Conservation (phyloP, 1,284 basidiomycete species). For the Moesziomyces globuligerus region DNA sequence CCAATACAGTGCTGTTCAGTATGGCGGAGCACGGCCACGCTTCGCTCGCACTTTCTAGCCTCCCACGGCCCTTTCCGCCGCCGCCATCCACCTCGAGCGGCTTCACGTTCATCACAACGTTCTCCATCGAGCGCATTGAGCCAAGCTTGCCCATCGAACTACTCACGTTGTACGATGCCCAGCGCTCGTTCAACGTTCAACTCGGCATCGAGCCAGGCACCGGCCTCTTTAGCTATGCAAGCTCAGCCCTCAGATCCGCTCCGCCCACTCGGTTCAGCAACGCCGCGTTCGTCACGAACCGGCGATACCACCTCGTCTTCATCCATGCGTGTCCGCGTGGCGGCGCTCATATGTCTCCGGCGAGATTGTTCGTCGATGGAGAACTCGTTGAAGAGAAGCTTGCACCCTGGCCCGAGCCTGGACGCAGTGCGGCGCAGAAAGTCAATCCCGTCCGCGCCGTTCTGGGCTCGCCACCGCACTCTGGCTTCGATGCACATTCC, state of each 20-base stretch:
- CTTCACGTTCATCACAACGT: constrained; percentile 48
- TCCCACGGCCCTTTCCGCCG: constrained; percentile 57
- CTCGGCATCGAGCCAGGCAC: constrained; percentile 49
- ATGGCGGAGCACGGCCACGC: constrained; percentile 40
- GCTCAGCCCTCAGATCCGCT: constrained; percentile 5
- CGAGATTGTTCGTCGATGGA: constrained; percentile 57
- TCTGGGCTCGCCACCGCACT: constrained; percentile 45
- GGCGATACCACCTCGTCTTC: constrained; percentile 51
- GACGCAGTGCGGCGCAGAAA: constrained; percentile 2
- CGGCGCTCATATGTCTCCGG: constrained; percentile 35
- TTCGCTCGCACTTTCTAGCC: constrained; percentile 49
- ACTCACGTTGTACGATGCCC: constrained; percentile 52
- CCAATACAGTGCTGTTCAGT: constrained; percentile 46
- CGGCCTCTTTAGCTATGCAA: constrained; percentile 45
- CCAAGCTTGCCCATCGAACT: constrained; percentile 45
- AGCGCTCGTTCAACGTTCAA: constrained; percentile 34
- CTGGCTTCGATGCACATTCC: background rate
- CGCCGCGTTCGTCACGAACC: constrained; percentile 20
- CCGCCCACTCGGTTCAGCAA: constrained; percentile 39
- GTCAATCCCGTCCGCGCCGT: constrained; percentile 39
- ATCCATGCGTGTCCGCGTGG: constrained; percentile 49
- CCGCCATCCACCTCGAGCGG: constrained; percentile 24
- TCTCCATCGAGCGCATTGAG: constrained; percentile 52
- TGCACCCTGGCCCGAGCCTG: constrained; percentile 37
- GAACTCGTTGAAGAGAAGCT: constrained; percentile 49